Evolutionary conservation across 495 filamentous ascomycete genomes (phyloP), one percentile per base, ranked within the genome.

Genomic region (Xylaria sp.): DNA sequence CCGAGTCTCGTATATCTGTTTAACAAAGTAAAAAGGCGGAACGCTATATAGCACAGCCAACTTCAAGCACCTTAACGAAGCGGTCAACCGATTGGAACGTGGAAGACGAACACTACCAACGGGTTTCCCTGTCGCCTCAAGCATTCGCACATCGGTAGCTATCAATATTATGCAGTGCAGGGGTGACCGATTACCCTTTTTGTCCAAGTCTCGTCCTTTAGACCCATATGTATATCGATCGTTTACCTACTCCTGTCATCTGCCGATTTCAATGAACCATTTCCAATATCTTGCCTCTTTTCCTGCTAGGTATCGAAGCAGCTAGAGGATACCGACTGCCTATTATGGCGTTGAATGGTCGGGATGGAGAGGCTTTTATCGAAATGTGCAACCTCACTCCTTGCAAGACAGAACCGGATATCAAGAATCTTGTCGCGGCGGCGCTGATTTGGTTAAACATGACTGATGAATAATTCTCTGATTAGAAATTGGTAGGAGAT

Each of bases 131-230:
- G 24, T 11, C 8, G 48, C 50, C 11, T 29, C 50, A 53, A 26
- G 50, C 21, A 52, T 52, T 8, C 48, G 8, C 50, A 17, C 6
- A 40, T 59, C 19, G 57, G 33, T 59, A 40, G 50, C 53, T 50
- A 50, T 43, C 67, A 61, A 59, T 50, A 61, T 26, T 50, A 70
- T 70, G 58, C 58, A 70, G 68, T 48, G 53, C 57, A 59, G 69
- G 61, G 69, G 35, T 65, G 44, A 71, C 69, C 69, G 19, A 65
- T 17, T 71, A 58, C 69, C 69, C 61, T 58, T 71, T 65, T 71
- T 37, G 69, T 65, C 69, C 69, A 64, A 71, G 69, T 71, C 14
- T 71, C 43, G 43, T 24, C 37, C 46, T 57, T 58, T 24, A 55
- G 44, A 41, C 62, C 68, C 59, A 53, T 64, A 44, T 53, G 52